Evolutionary conservation across 1,284 basidiomycete genomes (phyloP).

Genomic region (Malassezia caprae): DNA sequence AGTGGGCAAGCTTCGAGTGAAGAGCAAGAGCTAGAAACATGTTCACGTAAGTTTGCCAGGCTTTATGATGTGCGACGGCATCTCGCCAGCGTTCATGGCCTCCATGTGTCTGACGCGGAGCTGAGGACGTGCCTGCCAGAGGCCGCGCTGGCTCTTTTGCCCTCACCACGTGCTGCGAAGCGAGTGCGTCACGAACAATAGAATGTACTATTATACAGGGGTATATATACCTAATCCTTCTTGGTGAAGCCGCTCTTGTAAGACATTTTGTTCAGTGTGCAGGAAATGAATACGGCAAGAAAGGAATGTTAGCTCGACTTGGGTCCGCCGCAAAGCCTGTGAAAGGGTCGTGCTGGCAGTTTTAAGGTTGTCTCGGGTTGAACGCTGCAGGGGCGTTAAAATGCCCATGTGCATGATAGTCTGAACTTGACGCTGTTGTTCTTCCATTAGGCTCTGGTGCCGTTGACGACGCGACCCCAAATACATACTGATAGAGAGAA

Average conservation of each 20-base stretch:
- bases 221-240: not conserved
- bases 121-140: not conserved
- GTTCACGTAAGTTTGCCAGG: constrained; percentile 4
- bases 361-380: constrained; percentile 6
- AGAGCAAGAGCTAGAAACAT: not conserved
- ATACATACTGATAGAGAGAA: not conserved
- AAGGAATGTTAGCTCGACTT: constrained; percentile 1
- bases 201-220: not conserved
- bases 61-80: constrained; percentile 17
- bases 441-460: not conserved
- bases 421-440: not conserved
- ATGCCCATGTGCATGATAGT: constrained; percentile 1
- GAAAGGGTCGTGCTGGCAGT: not conserved
- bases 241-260: constrained; percentile 2
- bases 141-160: constrained; percentile 1
- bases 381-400: constrained; percentile 7
- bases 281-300: constrained; percentile 5
- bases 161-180: constrained; percentile 4
- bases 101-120: constrained; percentile 5
- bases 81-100: constrained; percentile 11
- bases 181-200: not conserved
- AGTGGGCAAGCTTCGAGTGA: not conserved
- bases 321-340: not conserved
- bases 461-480: not conserved
- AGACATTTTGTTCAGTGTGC: not conserved